A percentile compares a stretch with the other conserved stretches of the same genome.
phyloP scores from a whole-genome alignment of 108 stramenopile genomes.

The Nitzschia palea region DNA sequence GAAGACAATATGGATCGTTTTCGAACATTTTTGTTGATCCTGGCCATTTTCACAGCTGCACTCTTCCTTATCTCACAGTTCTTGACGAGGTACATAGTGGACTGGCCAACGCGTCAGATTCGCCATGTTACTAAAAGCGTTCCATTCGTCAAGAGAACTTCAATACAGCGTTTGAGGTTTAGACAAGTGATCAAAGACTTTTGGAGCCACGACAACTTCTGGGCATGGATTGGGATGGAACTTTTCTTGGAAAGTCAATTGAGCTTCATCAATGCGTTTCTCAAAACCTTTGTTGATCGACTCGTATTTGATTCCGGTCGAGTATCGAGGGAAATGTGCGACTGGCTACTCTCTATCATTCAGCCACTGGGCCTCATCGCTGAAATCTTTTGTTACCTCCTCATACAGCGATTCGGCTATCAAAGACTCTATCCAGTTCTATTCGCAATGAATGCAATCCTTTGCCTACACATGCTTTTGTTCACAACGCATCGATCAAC shows the following conservation, averaged over 20 bases:
- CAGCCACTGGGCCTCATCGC: conserved; percentile 38
- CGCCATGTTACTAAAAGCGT: neutral
- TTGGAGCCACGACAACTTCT: conserved; percentile 41
- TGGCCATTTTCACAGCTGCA: conserved; percentile 19
- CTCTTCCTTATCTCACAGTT: conserved; percentile 35
- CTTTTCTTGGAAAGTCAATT: conserved; percentile 42
- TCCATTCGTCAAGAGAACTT: neutral
- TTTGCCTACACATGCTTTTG: conserved; percentile 21
- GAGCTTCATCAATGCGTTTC: conserved; percentile 34
- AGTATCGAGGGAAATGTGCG: conserved; percentile 41
- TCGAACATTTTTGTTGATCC: conserved; percentile 27
- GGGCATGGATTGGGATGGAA: conserved; percentile 50
- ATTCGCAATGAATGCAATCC: conserved; percentile 32
- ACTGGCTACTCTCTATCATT: conserved; percentile 41
- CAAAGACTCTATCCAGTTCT: conserved; percentile 30
- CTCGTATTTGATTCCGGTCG: conserved; percentile 32
- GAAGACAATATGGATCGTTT: conserved; percentile 31
- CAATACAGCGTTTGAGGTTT: conserved; percentile 17
- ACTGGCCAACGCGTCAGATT: conserved; percentile 13
- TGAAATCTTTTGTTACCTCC: conserved; percentile 45
- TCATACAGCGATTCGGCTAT: conserved; percentile 52
- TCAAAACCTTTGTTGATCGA: conserved; percentile 52
- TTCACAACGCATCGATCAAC: conserved; percentile 28
- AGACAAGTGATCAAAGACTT: conserved; percentile 33
- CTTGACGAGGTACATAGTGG: conserved; percentile 13